Base-by-base conservation (phyloP, 2,329 filamentous ascomycete species). In the Passalora sequoiae region DNA sequence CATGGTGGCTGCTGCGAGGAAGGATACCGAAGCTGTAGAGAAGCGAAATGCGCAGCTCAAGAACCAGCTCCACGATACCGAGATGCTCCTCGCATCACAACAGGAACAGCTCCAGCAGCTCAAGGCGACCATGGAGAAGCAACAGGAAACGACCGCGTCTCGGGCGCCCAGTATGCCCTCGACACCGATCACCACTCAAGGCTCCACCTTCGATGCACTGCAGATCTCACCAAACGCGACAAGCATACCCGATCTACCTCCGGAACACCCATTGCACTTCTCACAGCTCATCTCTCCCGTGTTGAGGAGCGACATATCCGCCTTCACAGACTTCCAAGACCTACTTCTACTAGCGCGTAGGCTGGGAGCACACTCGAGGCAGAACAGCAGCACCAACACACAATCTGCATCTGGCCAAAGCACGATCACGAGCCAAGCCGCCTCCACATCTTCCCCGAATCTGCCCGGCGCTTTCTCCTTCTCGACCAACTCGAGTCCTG, bases 21-120 rank as follows among this genome's bases (percentile, higher is more conserved):
- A 79, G 51, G 88, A 96, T 56, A 84, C 88, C 27, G 89, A 96
- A 54, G 76, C 77, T 4, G 82, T 89, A 44, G 85, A 84, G 60
- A 59, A 56, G 49, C 87, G 87, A 62, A 94, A 92, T 58, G 88
- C 95, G 44, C 87, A 94, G 66, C 76, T 97, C 39, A 86, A 81
- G 59, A 76, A 83, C 19, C 89, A 97, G 65, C 74, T 98, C 40
- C 80, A 80, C 44, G 91, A 98, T 62, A 91, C 86, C 0, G 89
- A 97, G 66, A 75, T 78, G 17, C 76, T 98, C 13, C 77, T 98
- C 48, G 81, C 81, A 45, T 95, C 87, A 1, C 88, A 97, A 58
- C 89, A 95, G 62, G 89, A 97, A 64, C 92, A 98, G 64, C 73
- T 98, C 2, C 77, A 84, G 2, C 86, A 97, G 65, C 78, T 98